Base-by-base conservation (phyloP, 2,329 filamentous ascomycete genomes). In the Aspergillus latus region DNA sequence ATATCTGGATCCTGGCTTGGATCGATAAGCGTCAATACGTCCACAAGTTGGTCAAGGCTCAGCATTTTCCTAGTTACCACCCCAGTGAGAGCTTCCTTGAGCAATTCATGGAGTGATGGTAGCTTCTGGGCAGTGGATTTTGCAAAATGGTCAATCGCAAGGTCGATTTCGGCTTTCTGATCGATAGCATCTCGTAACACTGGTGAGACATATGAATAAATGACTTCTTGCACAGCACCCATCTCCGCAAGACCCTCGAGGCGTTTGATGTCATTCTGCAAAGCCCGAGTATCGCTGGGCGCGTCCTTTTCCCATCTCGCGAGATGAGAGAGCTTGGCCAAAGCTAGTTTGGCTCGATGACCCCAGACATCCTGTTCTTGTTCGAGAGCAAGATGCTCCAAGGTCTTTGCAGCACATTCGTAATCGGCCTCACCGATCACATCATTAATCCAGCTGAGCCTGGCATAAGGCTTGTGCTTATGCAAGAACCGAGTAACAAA, bases 401-500 rank as follows among this genome's bases (percentile, higher is more conserved):
- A 80, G 0, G 87, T 88, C 42, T 84, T 77, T 4, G 88, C 87
- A 9, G 93, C 92, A 54, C 84, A 82, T 10, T 84, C 79, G 60
- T 91, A 91, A 65, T 96, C 86, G 57, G 86, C 81, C 68, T 94
- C 89, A 26, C 84, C 82, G 58, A 86, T 81, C 6, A 97, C 82
- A 69, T 97, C 92, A 70, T 99, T 95, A 76, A 99, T 96, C 94
- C 94, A 99, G 48, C 88, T 87, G 44, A 99, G 81, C 65, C 90
- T 90, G 29, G 88, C 87, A 59, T 91, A 85, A 59, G 86, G 82
- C 0, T 86, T 83, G 61, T 86, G 84, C 54, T 84, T 86, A 42
- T 89, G 85, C 47, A 99, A 80, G 66, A 92, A 99, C 50, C 81
- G 80, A 0, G 91, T 96, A 54, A 96, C 83, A 66, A 86, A 88